A percentile compares a stretch with the other conserved stretches of the same genome.
These are phyloP conservation scores for Parsonsia alboflavescens DNA, from an alignment of 257 asterid species.

Conservation along the genomic window DNA sequence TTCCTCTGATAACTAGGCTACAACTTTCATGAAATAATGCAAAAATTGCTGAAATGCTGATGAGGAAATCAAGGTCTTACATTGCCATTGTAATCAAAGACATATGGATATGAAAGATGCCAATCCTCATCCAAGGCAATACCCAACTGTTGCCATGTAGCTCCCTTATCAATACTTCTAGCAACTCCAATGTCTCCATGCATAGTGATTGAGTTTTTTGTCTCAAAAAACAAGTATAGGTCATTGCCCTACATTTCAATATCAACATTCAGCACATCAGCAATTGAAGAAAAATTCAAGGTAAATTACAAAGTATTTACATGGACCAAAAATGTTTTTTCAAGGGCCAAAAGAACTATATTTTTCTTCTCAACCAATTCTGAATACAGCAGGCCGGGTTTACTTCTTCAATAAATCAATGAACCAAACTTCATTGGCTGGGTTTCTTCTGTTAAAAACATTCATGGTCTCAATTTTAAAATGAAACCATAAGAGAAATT, in stretches of 20 bases:
- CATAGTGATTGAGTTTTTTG: conserved; percentile 78
- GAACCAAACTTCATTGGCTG: background rate
- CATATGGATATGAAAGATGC: conserved; percentile 96
- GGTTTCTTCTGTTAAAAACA: background rate
- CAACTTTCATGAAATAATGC: background rate
- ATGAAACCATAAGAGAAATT: background rate
- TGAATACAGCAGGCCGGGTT: background rate
- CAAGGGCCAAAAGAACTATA: background rate
- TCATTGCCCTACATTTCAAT: conserved; percentile 56
- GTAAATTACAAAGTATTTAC: background rate
- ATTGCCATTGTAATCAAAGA: conserved; percentile 74
- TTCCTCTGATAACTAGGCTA: background rate
- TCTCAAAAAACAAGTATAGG: conserved; percentile 72
- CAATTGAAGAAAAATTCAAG: background rate
- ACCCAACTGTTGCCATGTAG: conserved; percentile 90
- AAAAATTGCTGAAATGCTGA: background rate
- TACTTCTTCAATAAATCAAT: background rate
- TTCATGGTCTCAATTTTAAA: background rate
- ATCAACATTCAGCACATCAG: conserved; percentile 21
- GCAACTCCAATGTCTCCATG: conserved; percentile 99
- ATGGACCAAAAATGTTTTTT: background rate
- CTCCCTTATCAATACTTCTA: conserved; percentile 73
- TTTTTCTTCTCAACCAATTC: background rate
- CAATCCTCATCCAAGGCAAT: conserved; percentile 87
- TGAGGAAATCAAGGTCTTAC: conserved; percentile 40